Percentiles rank a stretch among this genome's conserved stretches.
phyloP scores from a whole-genome alignment of 2,329 filamentous ascomycete species.

The Aspergillus thermomutatus region DNA sequence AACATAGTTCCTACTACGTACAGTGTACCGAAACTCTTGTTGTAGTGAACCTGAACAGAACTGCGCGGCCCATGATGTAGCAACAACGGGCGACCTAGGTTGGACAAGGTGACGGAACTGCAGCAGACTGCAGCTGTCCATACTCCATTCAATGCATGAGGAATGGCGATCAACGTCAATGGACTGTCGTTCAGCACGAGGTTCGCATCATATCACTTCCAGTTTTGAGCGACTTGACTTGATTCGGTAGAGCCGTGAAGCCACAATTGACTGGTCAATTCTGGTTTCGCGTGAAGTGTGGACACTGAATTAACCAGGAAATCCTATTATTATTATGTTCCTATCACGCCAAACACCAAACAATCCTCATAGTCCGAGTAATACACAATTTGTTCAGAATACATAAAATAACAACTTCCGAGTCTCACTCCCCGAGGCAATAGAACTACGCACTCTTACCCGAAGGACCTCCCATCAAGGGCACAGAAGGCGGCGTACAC shows the following conservation, averaged over 20 bases:
- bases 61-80: not conserved
- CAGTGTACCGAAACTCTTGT: not conserved
- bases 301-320: too few species aligned
- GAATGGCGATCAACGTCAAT: not conserved
- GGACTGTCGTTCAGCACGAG: not conserved
- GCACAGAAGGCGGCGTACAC: conserved; percentile 15
- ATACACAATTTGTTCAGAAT: not conserved
- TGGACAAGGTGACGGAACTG: not conserved
- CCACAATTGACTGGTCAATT: not conserved
- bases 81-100: not conserved
- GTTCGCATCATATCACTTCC: not conserved
- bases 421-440: too few species aligned
- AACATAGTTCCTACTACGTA: not conserved
- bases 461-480: not conserved
- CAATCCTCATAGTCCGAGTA: too few species aligned
- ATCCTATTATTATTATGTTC: too few species aligned
- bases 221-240: not conserved
- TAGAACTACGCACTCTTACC: not conserved
- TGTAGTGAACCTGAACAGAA: not conserved
- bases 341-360: too few species aligned
- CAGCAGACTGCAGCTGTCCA: not conserved
- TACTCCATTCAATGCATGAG: not conserved
- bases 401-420: not conserved
- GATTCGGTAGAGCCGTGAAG: not conserved
- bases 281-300: not conserved